phyloP scores from a whole-genome alignment of 2,329 filamentous ascomycete genomes.

The Botrytis elliptica region DNA sequence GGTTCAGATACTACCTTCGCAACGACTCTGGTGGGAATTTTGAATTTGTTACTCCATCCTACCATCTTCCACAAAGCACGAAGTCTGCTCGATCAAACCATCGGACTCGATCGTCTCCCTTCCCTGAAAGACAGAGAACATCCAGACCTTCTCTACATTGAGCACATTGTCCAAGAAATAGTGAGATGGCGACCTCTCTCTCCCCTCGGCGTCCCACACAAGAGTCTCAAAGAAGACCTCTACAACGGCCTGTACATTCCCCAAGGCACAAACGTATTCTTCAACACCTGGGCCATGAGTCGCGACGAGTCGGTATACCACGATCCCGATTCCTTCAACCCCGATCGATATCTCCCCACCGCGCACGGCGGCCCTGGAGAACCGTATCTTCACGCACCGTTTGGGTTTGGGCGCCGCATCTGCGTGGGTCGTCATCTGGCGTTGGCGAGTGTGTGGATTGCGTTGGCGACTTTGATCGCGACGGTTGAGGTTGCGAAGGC shows the following conservation, averaged over 20 bases:
- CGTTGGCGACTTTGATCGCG: constrained; percentile 44
- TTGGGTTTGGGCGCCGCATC: constrained; percentile 51
- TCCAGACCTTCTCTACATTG: constrained; percentile 45
- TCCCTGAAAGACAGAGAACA: constrained; percentile 39
- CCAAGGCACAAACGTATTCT: constrained; percentile 52
- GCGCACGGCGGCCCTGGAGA: constrained; percentile 45
- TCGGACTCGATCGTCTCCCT: constrained; percentile 35
- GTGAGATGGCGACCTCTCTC: constrained; percentile 47
- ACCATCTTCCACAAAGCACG: constrained; percentile 49
- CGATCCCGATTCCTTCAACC: constrained; percentile 47
- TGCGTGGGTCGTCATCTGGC: constrained; percentile 53
- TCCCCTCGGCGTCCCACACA: constrained; percentile 55
- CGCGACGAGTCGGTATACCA: constrained; percentile 47
- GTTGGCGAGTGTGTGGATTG: constrained; percentile 45
- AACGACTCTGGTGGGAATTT: constrained; percentile 44
- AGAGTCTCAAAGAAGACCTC: constrained; percentile 52
- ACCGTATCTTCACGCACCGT: constrained; percentile 48
- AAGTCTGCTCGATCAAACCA: constrained; percentile 47
- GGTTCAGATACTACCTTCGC: constrained; percentile 44
- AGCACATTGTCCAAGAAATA: constrained; percentile 49
- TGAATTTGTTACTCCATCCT: constrained; percentile 42
- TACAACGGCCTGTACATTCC: constrained; percentile 58
- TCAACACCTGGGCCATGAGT: constrained; percentile 56
- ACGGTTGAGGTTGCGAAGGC: constrained; percentile 41
- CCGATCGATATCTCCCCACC: constrained; percentile 46